These are phyloP conservation scores for Saccharata proteae DNA, from an alignment of 2,329 filamentous ascomycete species.

Conservation along the genomic window DNA sequence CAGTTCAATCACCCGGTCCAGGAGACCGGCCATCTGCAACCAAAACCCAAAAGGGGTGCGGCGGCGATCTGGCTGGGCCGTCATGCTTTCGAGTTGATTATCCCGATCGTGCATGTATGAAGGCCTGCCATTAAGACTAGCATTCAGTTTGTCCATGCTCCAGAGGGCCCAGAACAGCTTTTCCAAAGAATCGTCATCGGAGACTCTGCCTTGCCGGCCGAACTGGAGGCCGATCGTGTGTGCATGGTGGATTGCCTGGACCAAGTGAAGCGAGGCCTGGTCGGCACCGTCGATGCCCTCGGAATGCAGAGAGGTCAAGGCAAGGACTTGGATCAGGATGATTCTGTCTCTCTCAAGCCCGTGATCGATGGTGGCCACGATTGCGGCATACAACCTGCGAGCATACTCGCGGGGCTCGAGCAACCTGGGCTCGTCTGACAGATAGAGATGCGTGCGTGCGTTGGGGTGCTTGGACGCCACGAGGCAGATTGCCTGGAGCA, in stretches of 20 bases:
- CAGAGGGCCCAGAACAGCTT: conserved; percentile 39
- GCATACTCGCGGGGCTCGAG: conserved; percentile 33
- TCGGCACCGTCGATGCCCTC: conserved; percentile 37
- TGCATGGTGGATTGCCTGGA: conserved; percentile 37
- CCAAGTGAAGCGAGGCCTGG: conserved; percentile 34
- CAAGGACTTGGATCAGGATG: conserved; percentile 34
- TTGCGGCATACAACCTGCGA: conserved; percentile 29
- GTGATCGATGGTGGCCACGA: conserved; percentile 29
- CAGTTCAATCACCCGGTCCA: conserved; percentile 36
- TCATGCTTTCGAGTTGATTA: conserved; percentile 30
- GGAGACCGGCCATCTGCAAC: conserved; percentile 31
- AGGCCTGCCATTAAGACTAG: conserved; percentile 34
- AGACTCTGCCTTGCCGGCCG: conserved; percentile 16
- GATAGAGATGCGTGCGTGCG: conserved; percentile 27
- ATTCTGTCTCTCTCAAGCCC: conserved; percentile 33
- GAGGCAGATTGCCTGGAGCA: conserved; percentile 35
- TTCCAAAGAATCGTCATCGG: conserved; percentile 28
- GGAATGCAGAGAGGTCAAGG: conserved; percentile 34
- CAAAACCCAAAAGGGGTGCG: conserved; percentile 37
- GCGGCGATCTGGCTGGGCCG: conserved; percentile 29
- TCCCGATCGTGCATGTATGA: conserved; percentile 37
- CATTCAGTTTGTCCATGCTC: conserved; percentile 36
- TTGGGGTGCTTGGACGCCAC: conserved; percentile 35
- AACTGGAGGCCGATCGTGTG: conserved; percentile 38
- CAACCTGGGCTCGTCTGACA: conserved; percentile 22